Evolutionary conservation across 352 stramenopile species (phyloP).

Genomic region (Blastocystis sp.): DNA sequence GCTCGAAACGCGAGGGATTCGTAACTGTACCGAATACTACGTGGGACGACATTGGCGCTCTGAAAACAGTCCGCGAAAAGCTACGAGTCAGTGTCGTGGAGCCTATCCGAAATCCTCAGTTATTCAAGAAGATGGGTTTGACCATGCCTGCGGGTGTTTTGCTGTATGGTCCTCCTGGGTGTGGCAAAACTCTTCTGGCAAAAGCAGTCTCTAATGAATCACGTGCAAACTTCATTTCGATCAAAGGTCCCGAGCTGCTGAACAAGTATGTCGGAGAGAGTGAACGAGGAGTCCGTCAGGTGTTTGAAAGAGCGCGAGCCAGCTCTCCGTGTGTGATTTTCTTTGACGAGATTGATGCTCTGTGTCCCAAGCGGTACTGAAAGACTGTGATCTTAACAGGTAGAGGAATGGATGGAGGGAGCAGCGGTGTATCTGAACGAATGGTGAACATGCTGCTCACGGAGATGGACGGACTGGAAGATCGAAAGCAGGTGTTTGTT

Average conservation of each 20-base stretch:
- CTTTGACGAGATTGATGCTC: slow-evolving; percentile 96
- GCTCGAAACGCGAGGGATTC: slow-evolving; percentile 94
- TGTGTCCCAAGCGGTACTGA: slow-evolving; percentile 76
- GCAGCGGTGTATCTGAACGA: slow-evolving; percentile 68
- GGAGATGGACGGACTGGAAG: slow-evolving; percentile 96
- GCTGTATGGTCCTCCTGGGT: slow-evolving; percentile 92
- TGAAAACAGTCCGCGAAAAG: slow-evolving; percentile 84
- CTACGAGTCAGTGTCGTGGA: slow-evolving; percentile 89
- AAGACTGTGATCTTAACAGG: neutral
- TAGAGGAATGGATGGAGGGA: slow-evolving; percentile 64
- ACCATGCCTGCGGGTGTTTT: slow-evolving; percentile 90
- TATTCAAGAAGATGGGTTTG: slow-evolving; percentile 87
- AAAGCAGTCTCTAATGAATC: slow-evolving; percentile 96
- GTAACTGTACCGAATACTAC: slow-evolving; percentile 92
- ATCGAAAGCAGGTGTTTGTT: slow-evolving; percentile 88
- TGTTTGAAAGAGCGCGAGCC: slow-evolving; percentile 92
- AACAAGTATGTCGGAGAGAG: slow-evolving; percentile 98
- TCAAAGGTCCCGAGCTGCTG: slow-evolving; percentile 95
- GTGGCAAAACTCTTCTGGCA: slow-evolving; percentile 95
- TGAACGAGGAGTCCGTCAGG: slow-evolving; percentile 82
- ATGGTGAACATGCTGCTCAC: slow-evolving; percentile 96
- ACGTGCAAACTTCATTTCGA: slow-evolving; percentile 95
- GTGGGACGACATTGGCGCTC: slow-evolving; percentile 92
- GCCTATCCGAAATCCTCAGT: slow-evolving; percentile 88
- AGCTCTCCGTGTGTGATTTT: slow-evolving; percentile 98